Percentiles rank a stretch among this genome's conserved stretches.
These are phyloP conservation scores for Solanum rostratum DNA, from an alignment of 257 asterid species.

Conservation along the genomic window DNA sequence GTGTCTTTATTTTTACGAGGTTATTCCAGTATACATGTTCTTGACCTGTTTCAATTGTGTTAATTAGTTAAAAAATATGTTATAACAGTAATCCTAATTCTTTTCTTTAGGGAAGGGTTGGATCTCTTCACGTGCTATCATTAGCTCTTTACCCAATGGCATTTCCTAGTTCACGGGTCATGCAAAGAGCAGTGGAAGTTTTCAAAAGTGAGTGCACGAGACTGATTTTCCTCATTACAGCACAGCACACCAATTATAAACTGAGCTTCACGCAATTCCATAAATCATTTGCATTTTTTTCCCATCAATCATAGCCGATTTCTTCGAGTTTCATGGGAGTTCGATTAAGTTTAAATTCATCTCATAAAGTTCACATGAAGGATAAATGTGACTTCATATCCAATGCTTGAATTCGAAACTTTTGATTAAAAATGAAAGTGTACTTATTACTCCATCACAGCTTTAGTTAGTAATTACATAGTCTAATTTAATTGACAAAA, in stretches of 20 bases:
- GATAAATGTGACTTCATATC: neutral
- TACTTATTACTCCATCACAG: neutral
- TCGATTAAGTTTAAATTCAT: no score
- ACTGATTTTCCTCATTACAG: neutral
- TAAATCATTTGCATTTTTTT: neutral
- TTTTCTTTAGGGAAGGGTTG: neutral
- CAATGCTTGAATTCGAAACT: neutral
- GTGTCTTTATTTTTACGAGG: no score
- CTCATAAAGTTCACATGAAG: no score
- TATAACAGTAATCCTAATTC: neutral
- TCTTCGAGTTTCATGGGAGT: no score
- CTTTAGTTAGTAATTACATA: neutral
- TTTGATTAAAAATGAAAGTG: neutral
- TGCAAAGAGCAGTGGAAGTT: neutral
- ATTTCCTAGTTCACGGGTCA: slow-evolving; percentile 7
- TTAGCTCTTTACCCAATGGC: neutral
- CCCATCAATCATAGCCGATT: neutral
- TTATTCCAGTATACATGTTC: neutral
- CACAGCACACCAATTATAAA: neutral
- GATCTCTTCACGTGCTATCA: neutral
- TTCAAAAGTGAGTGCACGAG: neutral
- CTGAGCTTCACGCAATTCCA: neutral
- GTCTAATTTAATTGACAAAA: neutral
- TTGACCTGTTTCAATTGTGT: neutral
- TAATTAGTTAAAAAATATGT: neutral